Base-by-base conservation (phyloP, 1,139 yeast genomes). In the Magnusiomyces magnusii region DNA sequence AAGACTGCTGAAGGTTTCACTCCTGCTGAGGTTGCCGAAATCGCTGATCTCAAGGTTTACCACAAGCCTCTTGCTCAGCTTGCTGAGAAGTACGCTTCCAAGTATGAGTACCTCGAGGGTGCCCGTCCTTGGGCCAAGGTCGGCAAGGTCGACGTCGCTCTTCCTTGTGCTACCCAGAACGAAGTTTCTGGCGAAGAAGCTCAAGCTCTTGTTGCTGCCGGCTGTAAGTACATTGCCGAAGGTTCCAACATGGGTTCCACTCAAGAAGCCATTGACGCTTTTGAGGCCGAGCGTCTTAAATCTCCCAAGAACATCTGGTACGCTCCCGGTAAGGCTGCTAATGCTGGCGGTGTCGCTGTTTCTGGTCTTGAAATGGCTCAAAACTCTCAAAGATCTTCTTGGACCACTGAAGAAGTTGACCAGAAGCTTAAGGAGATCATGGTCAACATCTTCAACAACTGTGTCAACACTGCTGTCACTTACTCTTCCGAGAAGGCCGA, bases 241-340 rank as follows among this genome's bases (percentile, higher is more conserved):
- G 99, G 99, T 74, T 93, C 98, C 73, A 93, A 93, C 80, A 93
- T 93, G 99, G 98, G 99, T 74, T 92, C 96, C 68, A 92, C 97
- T 69, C 87, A 87, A 77, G 98, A 92, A 76, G 99, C 99, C 68
- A 90, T 93, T 69, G 91, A 86, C 66, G 91, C 88, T 63, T 92
- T 92, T 68, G 99, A 93, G 83, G 87, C 87, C 70, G 84, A 83
- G 77, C 87, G 97, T 81, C 69, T 80, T 67, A 75, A 82, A 68
- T 72, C 76, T 59, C 67, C 78, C 62, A 64, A 72, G 65, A 81
- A 86, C 66, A 89, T 91, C 76, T 93, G 98, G 98, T 92, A 92
- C 78, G 98, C 96, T 70, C 97, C 97, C 75, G 98, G 98, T 78
- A 93, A 93, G 84, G 97, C 97, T 70, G 95, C 98, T 73, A 93